Evolutionary conservation across 192 early-diverging fungal species (phyloP), one percentile per base, ranked within the genome.

Genomic region (Linnemannia elongata): DNA sequence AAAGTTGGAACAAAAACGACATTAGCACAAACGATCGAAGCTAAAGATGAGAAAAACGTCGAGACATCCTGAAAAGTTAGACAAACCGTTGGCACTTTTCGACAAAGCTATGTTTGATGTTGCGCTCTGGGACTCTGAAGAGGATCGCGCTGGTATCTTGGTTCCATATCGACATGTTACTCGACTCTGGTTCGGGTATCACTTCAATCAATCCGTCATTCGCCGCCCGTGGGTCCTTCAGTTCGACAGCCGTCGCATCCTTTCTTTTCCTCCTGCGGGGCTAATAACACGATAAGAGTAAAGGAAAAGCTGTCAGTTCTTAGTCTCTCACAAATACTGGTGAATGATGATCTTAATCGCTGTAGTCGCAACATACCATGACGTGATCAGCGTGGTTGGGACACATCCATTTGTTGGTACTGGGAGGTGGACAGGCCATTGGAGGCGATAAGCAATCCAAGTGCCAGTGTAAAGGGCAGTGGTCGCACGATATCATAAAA

Each of bases 361-460:
- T 38, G 30, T 6, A 0, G 20, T 52, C 3, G 18, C 5, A 52
- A 20, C 85, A 83, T 88, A 91, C 90, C 89, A 89, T 42, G 4
- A 81, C 77, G 42, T 89, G 88, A 41, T 89, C 89, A 15, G 74
- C 80, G 70, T 93, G 92, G 22, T 90, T 91, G 12, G 92, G 92
- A 63, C 92, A 93, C 88, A 91, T 92, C 92, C 92, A 93, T 70
- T 90, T 92, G 55, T 81, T 88, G 30, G 82, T 63, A 4, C 42
- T 75, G 36, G 87, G 88, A 12, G 92, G 92, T 55, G 91, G 79
- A 30, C 77, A 81, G 20, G 90, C 81, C 89, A 92, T 77, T 7
- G 92, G 90, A 15, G 90, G 92, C 18, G 88, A 86, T 27, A 92
- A 69, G 72, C 92, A 93, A 54, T 93, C 92, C 54, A 93, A 63